A percentile compares a stretch with the other conserved stretches of the same genome.
These are phyloP conservation scores for Coleophoma crateriformis DNA, from an alignment of 2,329 filamentous ascomycete genomes.

Conservation along the genomic window DNA sequence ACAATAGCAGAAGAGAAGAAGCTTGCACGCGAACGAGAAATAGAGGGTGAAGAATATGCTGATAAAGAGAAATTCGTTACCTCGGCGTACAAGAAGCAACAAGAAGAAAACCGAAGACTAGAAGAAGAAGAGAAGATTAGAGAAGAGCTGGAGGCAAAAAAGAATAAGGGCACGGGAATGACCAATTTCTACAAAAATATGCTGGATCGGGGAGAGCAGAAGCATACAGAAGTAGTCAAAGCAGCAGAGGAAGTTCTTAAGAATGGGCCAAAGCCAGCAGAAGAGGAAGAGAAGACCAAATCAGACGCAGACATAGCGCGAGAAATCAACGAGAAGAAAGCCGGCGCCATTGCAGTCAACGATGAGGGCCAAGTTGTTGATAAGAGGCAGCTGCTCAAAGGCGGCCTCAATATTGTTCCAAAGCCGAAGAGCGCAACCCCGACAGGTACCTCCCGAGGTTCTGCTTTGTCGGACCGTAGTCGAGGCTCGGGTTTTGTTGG, in stretches of 20 bases:
- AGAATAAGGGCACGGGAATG: constrained; percentile 66
- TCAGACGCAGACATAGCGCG: constrained; percentile 59
- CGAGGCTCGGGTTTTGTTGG: constrained; percentile 32
- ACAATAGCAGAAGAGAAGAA: constrained; percentile 76
- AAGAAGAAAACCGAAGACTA: constrained; percentile 64
- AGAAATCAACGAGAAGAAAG: constrained; percentile 58
- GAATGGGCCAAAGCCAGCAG: constrained; percentile 32
- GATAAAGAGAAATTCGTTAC: constrained; percentile 87
- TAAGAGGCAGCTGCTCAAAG: constrained; percentile 71
- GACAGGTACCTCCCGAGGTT: constrained; percentile 6
- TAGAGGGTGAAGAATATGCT: constrained; percentile 73
- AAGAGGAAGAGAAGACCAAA: constrained; percentile 38
- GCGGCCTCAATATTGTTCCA: constrained; percentile 67
- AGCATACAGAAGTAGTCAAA: constrained; percentile 64
- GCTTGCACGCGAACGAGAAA: constrained; percentile 70
- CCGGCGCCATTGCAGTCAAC: constrained; percentile 61
- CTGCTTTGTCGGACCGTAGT: constrained; percentile 16
- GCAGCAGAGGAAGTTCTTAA: constrained; percentile 54
- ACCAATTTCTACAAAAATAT: constrained; percentile 72
- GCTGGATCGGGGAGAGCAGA: constrained; percentile 63
- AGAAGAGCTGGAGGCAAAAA: constrained; percentile 60
- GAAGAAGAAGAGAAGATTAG: constrained; percentile 66
- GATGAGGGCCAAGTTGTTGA: constrained; percentile 81
- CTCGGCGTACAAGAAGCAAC: constrained; percentile 74
- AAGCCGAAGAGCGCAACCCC: constrained; percentile 48